Evolutionary conservation across 1,284 basidiomycete species (phyloP), one percentile per base, ranked within the genome.

Genomic region (Cryptococcus sp.): DNA sequence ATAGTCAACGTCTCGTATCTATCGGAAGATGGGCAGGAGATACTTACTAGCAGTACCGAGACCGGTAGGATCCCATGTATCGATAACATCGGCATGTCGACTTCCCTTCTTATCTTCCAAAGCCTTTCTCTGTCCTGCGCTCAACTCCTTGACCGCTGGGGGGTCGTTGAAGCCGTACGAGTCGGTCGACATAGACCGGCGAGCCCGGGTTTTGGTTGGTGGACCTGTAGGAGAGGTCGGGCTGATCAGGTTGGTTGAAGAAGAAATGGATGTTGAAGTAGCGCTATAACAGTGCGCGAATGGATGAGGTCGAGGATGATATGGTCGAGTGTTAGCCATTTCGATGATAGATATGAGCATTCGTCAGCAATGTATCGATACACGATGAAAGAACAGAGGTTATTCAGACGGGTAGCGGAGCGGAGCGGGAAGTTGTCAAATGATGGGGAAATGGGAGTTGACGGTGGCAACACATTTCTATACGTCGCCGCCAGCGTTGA

Each of bases 51-150:
- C 74, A 59, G 59, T 70, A 5, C 78, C 78, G 17, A 79, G 56
- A 38, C 78, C 78, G 3, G 78, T 76, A 7, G 76, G 77, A 66
- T 79, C 78, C 78, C 77, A 79, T 7, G 69, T 70, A 67, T 79
- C 78, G 40, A 79, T 78, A 15, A 79, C 73, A 61, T 79, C 78
- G 17, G 73, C 76, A 57, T 79, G 77, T 54, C 71, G 61, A 55
- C 69, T 70, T 20, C 67, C 72, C 64, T 74, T 75, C 64, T 75
- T 76, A 53, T 73, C 69, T 46, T 68, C 70, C 11, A 59, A 46
- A 7, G 72, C 70, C 57, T 71, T 72, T 48, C 58, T 57, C 58
- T 73, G 70, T 6, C 70, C 69, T 3, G 70, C 67, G 8, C 64
- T 68, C 47, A 73, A 42, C 51, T 65, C 64, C 50, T 57, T 59